Base-by-base conservation (phyloP, 2,329 filamentous ascomycete species). In the Talaromyces sp. region DNA sequence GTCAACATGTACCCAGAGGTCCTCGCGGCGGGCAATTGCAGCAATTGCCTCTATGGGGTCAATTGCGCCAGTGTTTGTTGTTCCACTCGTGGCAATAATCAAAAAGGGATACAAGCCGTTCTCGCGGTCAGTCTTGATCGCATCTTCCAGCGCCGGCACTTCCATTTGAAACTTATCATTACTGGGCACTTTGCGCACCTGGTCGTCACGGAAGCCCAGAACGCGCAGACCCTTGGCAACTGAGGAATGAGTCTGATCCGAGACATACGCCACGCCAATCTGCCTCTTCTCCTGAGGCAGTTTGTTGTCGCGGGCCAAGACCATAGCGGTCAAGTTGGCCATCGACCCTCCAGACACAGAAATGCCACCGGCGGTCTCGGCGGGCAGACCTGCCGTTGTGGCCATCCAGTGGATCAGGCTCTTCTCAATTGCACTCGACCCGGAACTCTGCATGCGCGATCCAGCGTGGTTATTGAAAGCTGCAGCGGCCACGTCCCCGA, bases 1-100 rank as follows among this genome's bases (percentile, higher is more conserved):
- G 25, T 70, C 68, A 1, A 70, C 63, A 56, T 70, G 69, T 1
- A 70, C 47, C 68, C 68, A 70, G n/a, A 68, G 33, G 1, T 55
- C 51, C 17, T 67, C 30, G 2, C 53, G 28, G 1, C 54, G 36
- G 1, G 62, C 62, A 11, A 69, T 57, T 4, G 62, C 53, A 1
- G 63, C 58, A 4, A 68, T 33, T 2, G 25, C 55, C 13, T 58
- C 19, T 1, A 70, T 56, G 2, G 68, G 66, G 57, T 70, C 69
- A 39, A 69, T 64, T 19, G 59, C 57, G 0, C 66, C 66, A 0
- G 66, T 67, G 7, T 65, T 62, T 13, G 66, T 69, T 15, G 53
- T 65, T 2, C 67, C 67, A 25, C 61, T 67, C 17, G 47, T 68
- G 0, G 63, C 66, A n/a, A 69, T 56, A 4, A 68, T 42, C 2